phyloP scores from a whole-genome alignment of 139 green algal genomes.

The Spirogloea muscicola region DNA sequence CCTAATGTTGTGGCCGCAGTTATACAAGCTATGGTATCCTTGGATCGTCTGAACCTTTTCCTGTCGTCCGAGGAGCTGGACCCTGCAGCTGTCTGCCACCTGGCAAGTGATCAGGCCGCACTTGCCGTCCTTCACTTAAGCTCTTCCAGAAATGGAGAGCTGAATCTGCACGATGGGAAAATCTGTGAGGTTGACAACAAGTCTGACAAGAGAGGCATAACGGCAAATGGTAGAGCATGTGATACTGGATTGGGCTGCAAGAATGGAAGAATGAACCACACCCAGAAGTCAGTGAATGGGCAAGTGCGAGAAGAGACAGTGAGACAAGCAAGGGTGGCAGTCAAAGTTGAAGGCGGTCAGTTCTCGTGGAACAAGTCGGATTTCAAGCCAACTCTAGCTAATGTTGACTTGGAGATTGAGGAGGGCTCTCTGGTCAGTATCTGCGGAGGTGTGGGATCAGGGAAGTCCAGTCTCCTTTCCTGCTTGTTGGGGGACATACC shows the following conservation, averaged over 20 bases:
- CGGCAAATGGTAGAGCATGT: too few relatives aligned
- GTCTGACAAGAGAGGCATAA: too few relatives aligned
- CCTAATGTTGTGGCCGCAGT: background rate
- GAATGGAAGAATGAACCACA: too few relatives aligned
- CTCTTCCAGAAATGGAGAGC: too few relatives aligned
- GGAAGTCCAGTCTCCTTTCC: constrained; percentile 47
- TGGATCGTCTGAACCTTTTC: constrained; percentile 29
- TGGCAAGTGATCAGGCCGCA: too few relatives aligned
- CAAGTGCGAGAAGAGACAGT: too few relatives aligned
- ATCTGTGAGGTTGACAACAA: too few relatives aligned
- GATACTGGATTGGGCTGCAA: too few relatives aligned
- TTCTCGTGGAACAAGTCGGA: background rate
- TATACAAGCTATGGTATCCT: constrained; percentile 24
- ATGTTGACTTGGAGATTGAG: constrained; percentile 18
- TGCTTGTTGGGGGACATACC: constrained; percentile 37
- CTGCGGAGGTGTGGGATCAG: constrained; percentile 59
- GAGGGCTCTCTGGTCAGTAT: constrained; percentile 53
- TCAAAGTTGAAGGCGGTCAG: background rate
- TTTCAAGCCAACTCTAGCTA: background rate
- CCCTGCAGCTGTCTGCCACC: background rate
- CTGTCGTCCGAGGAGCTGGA: constrained; percentile 18
- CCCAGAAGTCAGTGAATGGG: too few relatives aligned
- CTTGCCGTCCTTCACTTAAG: too few relatives aligned
- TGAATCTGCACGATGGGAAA: too few relatives aligned
- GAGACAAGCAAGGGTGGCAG: too few relatives aligned